Conservation (phyloP, 352 stramenopile genomes). For the Globisporangium barbulae region DNA sequence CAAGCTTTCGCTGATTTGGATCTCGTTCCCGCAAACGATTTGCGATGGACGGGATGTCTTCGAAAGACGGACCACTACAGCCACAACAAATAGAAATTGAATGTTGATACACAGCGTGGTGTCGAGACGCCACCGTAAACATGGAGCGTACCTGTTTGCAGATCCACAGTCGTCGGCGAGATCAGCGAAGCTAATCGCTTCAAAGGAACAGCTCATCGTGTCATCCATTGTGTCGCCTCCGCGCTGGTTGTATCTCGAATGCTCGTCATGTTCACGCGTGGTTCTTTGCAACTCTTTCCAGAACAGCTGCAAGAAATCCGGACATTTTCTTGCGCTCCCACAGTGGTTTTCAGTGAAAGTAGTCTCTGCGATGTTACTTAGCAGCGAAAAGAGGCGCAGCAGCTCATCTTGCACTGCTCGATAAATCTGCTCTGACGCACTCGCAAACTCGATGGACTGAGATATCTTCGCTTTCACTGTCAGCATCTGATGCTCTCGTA, state of each 20-base stretch:
- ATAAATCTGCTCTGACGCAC: slow-evolving; percentile 9
- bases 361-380: neutral
- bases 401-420: slow-evolving; percentile 6
- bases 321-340: neutral
- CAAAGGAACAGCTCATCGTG: slow-evolving; percentile 25
- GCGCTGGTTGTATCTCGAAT: neutral
- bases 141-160: slow-evolving; percentile 27
- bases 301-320: slow-evolving; percentile 9
- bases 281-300: slow-evolving; percentile 1
- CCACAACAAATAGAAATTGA: no score
- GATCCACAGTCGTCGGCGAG: slow-evolving; percentile 36
- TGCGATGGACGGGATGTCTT: slow-evolving; percentile 17
- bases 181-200: slow-evolving; percentile 44
- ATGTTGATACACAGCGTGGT: neutral
- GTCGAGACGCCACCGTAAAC: neutral
- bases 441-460: neutral
- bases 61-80: slow-evolving; percentile 13
- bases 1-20: neutral
- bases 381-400: slow-evolving; percentile 2
- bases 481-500: neutral
- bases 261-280: neutral
- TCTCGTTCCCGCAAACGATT: slow-evolving; percentile 4
- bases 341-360: neutral
- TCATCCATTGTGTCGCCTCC: neutral
- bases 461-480: neutral